Conservation (phyloP, 1,139 yeast genomes). For the Hyphopichia khmerensis region DNA sequence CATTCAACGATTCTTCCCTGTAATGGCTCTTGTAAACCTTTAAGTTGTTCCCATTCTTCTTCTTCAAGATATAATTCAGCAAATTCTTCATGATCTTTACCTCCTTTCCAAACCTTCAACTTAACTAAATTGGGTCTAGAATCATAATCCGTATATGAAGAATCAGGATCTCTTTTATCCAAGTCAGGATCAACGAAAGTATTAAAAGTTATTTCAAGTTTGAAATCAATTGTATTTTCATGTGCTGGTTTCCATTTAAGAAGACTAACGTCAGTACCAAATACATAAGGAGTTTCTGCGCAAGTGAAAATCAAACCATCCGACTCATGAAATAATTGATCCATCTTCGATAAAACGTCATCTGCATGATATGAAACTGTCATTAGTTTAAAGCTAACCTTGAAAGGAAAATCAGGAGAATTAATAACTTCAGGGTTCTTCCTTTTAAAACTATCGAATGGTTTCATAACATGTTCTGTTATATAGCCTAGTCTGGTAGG, state of each 20-base stretch:
- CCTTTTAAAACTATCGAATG: constrained; percentile 69
- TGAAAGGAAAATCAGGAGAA: constrained; percentile 74
- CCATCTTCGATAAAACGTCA: constrained; percentile 72
- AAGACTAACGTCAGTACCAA: constrained; percentile 81
- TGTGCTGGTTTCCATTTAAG: constrained; percentile 97
- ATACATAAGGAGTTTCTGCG: constrained; percentile 79
- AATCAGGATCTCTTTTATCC: constrained; percentile 69
- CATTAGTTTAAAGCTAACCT: constrained; percentile 84
- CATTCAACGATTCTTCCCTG: constrained; percentile 93
- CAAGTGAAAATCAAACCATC: constrained; percentile 96
- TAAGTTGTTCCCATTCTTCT: constrained; percentile 80
- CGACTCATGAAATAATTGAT: constrained; percentile 77
- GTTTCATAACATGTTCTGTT: constrained; percentile 77
- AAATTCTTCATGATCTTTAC: constrained; percentile 62
- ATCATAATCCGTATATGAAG: constrained; percentile 80
- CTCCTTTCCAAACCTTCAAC: constrained; percentile 81
- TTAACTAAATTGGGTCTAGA: constrained; percentile 63
- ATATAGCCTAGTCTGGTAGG: constrained; percentile 86
- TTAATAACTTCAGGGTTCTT: constrained; percentile 70
- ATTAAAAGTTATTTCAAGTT: constrained; percentile 67
- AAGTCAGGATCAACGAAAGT: constrained; percentile 65
- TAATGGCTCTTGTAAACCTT: constrained; percentile 70
- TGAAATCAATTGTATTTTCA: constrained; percentile 90
- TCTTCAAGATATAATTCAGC: constrained; percentile 61
- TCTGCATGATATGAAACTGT: constrained; percentile 75